Conservation (phyloP, 495 filamentous ascomycete species). For the Clohesyomyces aquaticus region DNA sequence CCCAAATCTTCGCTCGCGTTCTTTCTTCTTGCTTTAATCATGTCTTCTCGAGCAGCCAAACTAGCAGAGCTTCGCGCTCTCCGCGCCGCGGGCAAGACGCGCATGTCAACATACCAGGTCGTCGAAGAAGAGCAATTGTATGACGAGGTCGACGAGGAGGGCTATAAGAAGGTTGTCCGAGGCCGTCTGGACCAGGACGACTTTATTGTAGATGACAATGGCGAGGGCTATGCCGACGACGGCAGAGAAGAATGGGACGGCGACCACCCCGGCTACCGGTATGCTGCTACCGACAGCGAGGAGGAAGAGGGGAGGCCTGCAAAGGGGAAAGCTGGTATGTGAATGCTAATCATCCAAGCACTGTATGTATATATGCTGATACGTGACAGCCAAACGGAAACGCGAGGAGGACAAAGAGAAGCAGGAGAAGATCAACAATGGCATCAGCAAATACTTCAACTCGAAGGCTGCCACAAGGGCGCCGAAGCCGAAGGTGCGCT, state of each 20-base stretch:
- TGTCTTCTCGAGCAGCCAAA: slow-evolving; percentile 46
- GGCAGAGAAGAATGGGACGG: slow-evolving; percentile 95
- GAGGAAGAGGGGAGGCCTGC: slow-evolving; percentile 68
- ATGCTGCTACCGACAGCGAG: slow-evolving; percentile 67
- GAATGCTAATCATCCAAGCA: background rate
- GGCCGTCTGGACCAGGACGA: slow-evolving; percentile 90
- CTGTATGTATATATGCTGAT: background rate
- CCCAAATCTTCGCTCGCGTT: slow-evolving; percentile 6
- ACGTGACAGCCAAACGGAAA: slow-evolving; percentile 72
- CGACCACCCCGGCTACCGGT: slow-evolving; percentile 62
- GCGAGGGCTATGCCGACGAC: slow-evolving; percentile 80
- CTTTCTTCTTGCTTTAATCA: slow-evolving; percentile 24
- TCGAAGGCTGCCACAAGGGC: slow-evolving; percentile 67
- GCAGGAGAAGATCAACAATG: slow-evolving; percentile 82
- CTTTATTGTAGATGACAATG: slow-evolving; percentile 75
- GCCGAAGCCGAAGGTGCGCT: slow-evolving; percentile 75
- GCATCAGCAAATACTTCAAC: slow-evolving; percentile 93
- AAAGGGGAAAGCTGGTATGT: slow-evolving; percentile 65
- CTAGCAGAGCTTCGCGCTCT: slow-evolving; percentile 83
- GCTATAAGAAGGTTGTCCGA: slow-evolving; percentile 93
- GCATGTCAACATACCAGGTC: slow-evolving; percentile 84
- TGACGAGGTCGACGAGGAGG: slow-evolving; percentile 95
- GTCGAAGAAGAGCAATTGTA: slow-evolving; percentile 84
- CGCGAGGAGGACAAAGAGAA: slow-evolving; percentile 87
- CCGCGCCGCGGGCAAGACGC: slow-evolving; percentile 86